These are phyloP conservation scores for Cystobasidium onofrii DNA, from an alignment of 768 basidiomycete species.

Conservation along the genomic window DNA sequence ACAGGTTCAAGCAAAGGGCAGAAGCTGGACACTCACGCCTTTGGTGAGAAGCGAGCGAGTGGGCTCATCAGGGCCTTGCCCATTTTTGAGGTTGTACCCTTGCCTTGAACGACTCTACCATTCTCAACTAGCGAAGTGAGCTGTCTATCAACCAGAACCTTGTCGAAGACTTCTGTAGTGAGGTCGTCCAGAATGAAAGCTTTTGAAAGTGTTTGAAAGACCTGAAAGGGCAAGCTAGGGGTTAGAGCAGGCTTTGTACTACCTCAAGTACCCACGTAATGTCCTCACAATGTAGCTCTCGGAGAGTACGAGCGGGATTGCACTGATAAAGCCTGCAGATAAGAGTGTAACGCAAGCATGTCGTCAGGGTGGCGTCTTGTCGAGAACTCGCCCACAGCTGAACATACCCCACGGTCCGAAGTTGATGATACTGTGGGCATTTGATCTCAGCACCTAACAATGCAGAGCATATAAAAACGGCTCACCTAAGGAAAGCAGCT, in stretches of 20 bases:
- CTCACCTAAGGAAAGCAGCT: slow-evolving; percentile 19
- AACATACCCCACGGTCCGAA: slow-evolving; percentile 20
- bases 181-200: slow-evolving; percentile 51
- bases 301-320: slow-evolving; percentile 51
- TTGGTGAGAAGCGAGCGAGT: slow-evolving; percentile 42
- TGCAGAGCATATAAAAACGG: too few relatives aligned
- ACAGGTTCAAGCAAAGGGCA: too few relatives aligned
- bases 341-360: not conserved
- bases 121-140: slow-evolving; percentile 48
- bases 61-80: slow-evolving; percentile 51
- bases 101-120: slow-evolving; percentile 46
- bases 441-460: not conserved
- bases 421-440: slow-evolving; percentile 16
- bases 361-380: not conserved
- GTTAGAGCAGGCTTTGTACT: too few relatives aligned
- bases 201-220: slow-evolving; percentile 50
- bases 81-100: slow-evolving; percentile 49
- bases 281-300: slow-evolving; percentile 46
- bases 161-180: slow-evolving; percentile 52
- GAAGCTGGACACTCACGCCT: slow-evolving; percentile 33
- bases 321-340: slow-evolving; percentile 50
- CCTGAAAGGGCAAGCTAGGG: too few relatives aligned
- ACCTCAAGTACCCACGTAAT: too few relatives aligned
- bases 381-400: not conserved
- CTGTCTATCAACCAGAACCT: slow-evolving; percentile 50